These are phyloP conservation scores for Pichia phayaonensis DNA, from an alignment of 805 yeast genomes.

Conservation along the genomic window DNA sequence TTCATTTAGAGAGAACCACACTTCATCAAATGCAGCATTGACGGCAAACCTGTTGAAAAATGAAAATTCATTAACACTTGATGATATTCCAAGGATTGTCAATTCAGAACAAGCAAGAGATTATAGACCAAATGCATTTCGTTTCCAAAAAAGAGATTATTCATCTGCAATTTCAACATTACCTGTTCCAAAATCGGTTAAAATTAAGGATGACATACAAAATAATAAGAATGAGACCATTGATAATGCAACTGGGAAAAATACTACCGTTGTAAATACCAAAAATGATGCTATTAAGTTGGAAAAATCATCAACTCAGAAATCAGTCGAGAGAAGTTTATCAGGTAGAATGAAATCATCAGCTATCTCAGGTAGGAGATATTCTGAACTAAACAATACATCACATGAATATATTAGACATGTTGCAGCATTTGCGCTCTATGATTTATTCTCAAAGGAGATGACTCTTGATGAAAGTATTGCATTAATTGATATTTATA, in stretches of 20 bases:
- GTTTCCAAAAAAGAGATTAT: slow-evolving; percentile 51
- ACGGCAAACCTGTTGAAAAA: slow-evolving; percentile 66
- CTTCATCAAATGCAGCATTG: slow-evolving; percentile 31
- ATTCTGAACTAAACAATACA: slow-evolving; percentile 51
- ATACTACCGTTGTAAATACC: background rate
- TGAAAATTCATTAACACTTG: slow-evolving; percentile 82
- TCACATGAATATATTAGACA: slow-evolving; percentile 56
- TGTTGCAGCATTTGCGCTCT: slow-evolving; percentile 47
- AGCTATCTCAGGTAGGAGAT: slow-evolving; percentile 28
- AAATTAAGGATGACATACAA: slow-evolving; percentile 6
- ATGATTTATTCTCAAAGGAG: slow-evolving; percentile 24
- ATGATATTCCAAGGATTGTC: slow-evolving; percentile 94
- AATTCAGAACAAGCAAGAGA: slow-evolving; percentile 96
- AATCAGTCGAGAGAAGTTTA: background rate
- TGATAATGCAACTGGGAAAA: background rate
- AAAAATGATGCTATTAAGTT: background rate
- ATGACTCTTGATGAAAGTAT: slow-evolving; percentile 34
- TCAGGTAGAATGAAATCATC: background rate
- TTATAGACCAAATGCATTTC: slow-evolving; percentile 85
- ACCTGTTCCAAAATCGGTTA: slow-evolving; percentile 27
- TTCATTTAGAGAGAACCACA: background rate
- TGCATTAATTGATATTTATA: slow-evolving; percentile 35
- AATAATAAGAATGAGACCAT: no score
- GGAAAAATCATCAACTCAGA: background rate
- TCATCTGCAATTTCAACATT: slow-evolving; percentile 30